Base-by-base conservation (phyloP, 129 eudicot species). In the Apium graveolens region DNA sequence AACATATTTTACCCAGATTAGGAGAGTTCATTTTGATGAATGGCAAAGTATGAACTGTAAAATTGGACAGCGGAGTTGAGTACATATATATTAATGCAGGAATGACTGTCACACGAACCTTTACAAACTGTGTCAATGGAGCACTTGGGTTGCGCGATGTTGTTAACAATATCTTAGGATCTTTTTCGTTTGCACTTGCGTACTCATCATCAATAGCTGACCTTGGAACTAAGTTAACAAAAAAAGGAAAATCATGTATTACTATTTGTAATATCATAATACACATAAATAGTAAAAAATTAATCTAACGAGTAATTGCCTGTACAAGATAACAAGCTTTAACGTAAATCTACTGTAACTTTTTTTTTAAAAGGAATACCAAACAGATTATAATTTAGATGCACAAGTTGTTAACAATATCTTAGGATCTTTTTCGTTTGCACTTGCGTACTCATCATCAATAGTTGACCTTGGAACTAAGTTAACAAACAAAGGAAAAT, bases 71-170 rank as follows among this genome's bases (percentile, higher is more conserved):
- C 18, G 24, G 24, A 42, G 39, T 38, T 24, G 34, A n/a, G 17
- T 42, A 24, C 21, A 41, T 11, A 26, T 3, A n/a, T 21, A 26
- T n/a, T 4, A 72, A 41, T 74, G 53, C 7, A 29, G 31, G 24
- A 44, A 60, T 18, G n/a, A 32, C 11, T 2, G 45, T 68, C 2
- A 24, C 73, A 74, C 82, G 45, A 76, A 95, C 99, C 99, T 95
- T 95, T 45, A 83, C 95, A 80, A 95, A 95, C 86, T 95, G 97
- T 60, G 87, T 87, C 57, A 95, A 88, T 73, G 99, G 95, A 82
- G 92, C 96, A 87, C 99, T 95, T 68, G 99, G 99, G 79, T 95
- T 78, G 48, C 92, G 90, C 7, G 97, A 92, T 45, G 99, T 95
- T 31, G 96, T 95, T 13, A 95, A 77, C 86, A 95, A 81, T 63